Evolutionary conservation across 305 asterid genomes (phyloP).

Genomic region (Solanum hybrid): DNA sequence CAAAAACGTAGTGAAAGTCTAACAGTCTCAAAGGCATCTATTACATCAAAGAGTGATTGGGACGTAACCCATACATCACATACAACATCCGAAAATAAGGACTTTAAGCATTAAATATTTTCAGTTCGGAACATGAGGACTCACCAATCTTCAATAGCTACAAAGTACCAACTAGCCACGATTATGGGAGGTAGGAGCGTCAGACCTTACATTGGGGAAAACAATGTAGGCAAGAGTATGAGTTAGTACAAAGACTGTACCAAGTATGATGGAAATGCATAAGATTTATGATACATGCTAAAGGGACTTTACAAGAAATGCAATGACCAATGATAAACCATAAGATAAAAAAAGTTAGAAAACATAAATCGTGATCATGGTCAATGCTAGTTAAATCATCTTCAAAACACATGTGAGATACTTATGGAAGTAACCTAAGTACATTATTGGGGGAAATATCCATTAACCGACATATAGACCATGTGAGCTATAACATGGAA

Average conservation of each 20-base stretch:
- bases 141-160: not conserved
- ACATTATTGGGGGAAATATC: not conserved
- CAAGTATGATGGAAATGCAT: not conserved
- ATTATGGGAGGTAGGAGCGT: not conserved
- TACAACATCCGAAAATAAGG: not conserved
- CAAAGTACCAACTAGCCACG: not conserved
- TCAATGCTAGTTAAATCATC: not conserved
- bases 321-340: not conserved
- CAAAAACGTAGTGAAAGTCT: not conserved
- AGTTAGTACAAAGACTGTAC: not conserved
- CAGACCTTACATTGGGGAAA: not conserved
- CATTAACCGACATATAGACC: not conserved
- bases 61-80: not conserved
- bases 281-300: not conserved
- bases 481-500: not conserved
- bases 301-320: not conserved
- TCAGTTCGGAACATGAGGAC: not conserved
- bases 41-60: not conserved
- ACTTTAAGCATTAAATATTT: too few species aligned
- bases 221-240: not conserved
- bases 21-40: not conserved
- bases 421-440: not conserved
- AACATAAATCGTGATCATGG: not conserved
- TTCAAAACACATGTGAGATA: not conserved
- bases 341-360: not conserved